Evolutionary conservation across 352 stramenopile species (phyloP).

Genomic region (Lagenidium giganteum): DNA sequence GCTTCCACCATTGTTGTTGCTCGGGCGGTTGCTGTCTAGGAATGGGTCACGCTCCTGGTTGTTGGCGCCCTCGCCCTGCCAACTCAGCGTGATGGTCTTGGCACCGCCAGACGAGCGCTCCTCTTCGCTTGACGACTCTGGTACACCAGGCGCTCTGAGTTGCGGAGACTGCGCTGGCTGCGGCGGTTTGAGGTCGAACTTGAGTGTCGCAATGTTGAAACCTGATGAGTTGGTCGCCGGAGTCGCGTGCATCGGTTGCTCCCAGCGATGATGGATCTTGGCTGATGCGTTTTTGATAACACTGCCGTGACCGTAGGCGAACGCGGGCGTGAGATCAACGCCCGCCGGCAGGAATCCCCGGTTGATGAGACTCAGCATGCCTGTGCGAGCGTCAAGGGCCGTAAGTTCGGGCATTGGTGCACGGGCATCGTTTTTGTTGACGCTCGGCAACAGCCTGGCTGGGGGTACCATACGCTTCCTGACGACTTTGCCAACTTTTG

Average conservation of each 20-base stretch:
- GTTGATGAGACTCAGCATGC: conserved; percentile 49
- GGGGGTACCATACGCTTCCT: conserved; percentile 47
- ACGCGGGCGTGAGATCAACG: conserved; percentile 45
- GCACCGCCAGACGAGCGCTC: too few species aligned
- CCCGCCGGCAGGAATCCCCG: conserved; percentile 48
- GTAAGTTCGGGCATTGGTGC: conserved; percentile 34
- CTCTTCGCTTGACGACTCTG: not conserved
- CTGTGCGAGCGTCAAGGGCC: conserved; percentile 39
- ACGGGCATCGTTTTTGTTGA: conserved; percentile 44
- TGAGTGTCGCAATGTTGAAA: conserved; percentile 59
- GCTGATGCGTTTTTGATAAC: conserved; percentile 41
- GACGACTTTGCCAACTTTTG: too few species aligned
- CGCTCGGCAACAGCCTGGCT: conserved; percentile 43
- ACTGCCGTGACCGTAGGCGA: conserved; percentile 30
- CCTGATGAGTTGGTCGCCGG: conserved; percentile 49
- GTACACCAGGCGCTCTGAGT: conserved; percentile 6
- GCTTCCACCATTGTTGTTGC: conserved; percentile 12
- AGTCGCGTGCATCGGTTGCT: conserved; percentile 25
- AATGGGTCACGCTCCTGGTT: conserved; percentile 26
- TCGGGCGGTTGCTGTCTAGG: not conserved
- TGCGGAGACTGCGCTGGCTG: conserved; percentile 15
- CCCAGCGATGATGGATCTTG: conserved; percentile 42
- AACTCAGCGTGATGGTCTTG: too few species aligned
- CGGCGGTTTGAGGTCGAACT: conserved; percentile 70
- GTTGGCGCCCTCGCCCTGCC: too few species aligned